Conservation (phyloP, 768 basidiomycete genomes). For the Termitomyces sp. region DNA sequence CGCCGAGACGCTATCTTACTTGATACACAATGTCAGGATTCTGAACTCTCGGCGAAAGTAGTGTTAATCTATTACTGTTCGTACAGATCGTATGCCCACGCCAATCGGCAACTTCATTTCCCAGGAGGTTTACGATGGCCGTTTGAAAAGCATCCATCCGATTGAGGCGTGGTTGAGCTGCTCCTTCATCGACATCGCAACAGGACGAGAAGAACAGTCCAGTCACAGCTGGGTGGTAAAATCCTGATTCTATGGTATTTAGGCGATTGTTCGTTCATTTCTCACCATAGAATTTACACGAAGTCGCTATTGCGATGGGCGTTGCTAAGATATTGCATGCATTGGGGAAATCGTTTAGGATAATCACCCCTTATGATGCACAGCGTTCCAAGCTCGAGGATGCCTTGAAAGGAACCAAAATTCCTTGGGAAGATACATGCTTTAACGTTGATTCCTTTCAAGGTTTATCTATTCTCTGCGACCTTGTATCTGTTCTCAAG, state of each 20-base stretch:
- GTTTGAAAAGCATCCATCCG: conserved; percentile 41
- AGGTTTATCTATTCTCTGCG: conserved; percentile 32
- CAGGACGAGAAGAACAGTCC: conserved; percentile 23
- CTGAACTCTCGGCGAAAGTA: neutral
- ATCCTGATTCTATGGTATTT: conserved; percentile 2
- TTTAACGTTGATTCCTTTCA: conserved; percentile 81
- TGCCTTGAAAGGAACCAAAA: conserved; percentile 34
- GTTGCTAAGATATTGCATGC: conserved; percentile 25
- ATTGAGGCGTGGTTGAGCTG: conserved; percentile 34
- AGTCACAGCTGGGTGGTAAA: conserved; percentile 33
- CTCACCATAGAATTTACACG: conserved; percentile 42
- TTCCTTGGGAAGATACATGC: conserved; percentile 54
- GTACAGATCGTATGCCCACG: conserved; percentile 55
- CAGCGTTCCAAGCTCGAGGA: conserved; percentile 53
- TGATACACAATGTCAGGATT: conserved; percentile 52
- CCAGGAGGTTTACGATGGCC: conserved; percentile 44
- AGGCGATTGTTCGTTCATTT: neutral
- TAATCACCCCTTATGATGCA: conserved; percentile 74
- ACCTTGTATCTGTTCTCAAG: neutral
- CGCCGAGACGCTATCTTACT: conserved; percentile 36
- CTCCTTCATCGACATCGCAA: conserved; percentile 48
- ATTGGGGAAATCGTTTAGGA: conserved; percentile 37
- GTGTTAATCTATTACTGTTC: neutral
- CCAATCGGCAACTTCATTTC: conserved; percentile 61
- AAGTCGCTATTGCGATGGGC: conserved; percentile 40